Conservation (phyloP, 2,329 filamentous ascomycete species). For the Fusarium humuli region DNA sequence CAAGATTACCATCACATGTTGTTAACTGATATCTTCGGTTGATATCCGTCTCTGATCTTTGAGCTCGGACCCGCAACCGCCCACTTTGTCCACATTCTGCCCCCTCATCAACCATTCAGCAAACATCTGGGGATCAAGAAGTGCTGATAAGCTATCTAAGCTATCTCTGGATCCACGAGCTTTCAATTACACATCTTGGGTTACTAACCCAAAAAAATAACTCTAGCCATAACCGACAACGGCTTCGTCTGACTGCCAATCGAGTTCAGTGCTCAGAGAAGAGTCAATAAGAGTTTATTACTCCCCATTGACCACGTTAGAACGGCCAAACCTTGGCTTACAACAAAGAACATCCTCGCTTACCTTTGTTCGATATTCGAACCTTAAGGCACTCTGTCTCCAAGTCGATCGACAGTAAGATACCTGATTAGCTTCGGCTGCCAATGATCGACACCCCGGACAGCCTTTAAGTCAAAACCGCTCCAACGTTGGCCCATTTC, state of each 20-base stretch:
- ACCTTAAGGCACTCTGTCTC: not conserved
- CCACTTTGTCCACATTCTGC: constrained; percentile 27
- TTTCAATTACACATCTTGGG: constrained; percentile 35
- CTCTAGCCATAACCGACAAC: constrained; percentile 37
- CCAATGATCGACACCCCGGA: constrained; percentile 12
- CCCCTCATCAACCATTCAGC: constrained; percentile 33
- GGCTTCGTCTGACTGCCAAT: constrained; percentile 22
- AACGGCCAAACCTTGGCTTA: not conserved
- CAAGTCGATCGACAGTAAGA: constrained; percentile 13
- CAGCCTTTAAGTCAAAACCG: constrained; percentile 2
- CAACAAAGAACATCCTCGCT: not conserved
- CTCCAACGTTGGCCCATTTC: constrained; percentile 5
- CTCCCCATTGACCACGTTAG: constrained; percentile 19
- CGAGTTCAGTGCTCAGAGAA: constrained; percentile 8
- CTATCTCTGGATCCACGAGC: constrained; percentile 42
- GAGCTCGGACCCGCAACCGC: constrained; percentile 36
- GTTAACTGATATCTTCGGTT: constrained; percentile 20
- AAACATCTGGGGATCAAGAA: constrained; percentile 23
- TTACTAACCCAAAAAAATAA: constrained; percentile 35
- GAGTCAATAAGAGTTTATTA: constrained; percentile 24
- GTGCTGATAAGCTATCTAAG: constrained; percentile 49
- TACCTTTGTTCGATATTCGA: not conserved
- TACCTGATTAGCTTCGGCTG: constrained; percentile 14
- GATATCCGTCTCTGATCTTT: constrained; percentile 23
- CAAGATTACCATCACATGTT: constrained; percentile 24